These are phyloP conservation scores for Acanthochlamys bracteata DNA, from an alignment of 106 monocot species.

Conservation along the genomic window DNA sequence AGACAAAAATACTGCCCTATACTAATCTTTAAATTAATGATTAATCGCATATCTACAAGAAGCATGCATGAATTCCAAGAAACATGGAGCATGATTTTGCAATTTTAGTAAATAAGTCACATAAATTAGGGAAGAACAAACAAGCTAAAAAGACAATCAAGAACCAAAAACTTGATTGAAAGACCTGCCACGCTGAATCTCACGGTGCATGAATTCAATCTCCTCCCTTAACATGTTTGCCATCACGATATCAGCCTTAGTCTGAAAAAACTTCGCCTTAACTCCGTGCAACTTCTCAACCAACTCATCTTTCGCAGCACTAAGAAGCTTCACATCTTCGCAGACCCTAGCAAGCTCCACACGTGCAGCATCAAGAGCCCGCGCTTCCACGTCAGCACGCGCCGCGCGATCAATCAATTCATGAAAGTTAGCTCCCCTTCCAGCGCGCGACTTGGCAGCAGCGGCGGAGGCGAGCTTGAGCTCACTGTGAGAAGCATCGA, in stretches of 20 bases:
- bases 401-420: conserved; percentile 24
- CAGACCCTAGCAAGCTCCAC: conserved; percentile 31
- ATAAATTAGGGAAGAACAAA: not conserved
- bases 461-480: conserved; percentile 27
- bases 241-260: conserved; percentile 20
- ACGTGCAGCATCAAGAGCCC: conserved; percentile 23
- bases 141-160: not conserved
- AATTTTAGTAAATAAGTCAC: no score
- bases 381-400: conserved; percentile 39
- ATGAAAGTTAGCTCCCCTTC: conserved; percentile 37
- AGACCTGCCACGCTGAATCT: conserved; percentile 53
- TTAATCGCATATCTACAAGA: no score
- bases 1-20: no score
- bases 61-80: no score
- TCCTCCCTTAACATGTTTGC: conserved; percentile 16
- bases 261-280: conserved; percentile 12
- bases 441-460: conserved; percentile 19
- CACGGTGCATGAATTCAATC: conserved; percentile 36
- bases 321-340: conserved; percentile 28
- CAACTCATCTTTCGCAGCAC: conserved; percentile 17
- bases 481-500: conserved; percentile 53
- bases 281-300: conserved; percentile 24
- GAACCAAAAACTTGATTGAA: conserved; percentile 6
- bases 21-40: no score
- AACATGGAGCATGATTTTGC: no score